These are phyloP conservation scores for Stemphylium lycopersici DNA, from an alignment of 2,329 filamentous ascomycete genomes.

Conservation along the genomic window DNA sequence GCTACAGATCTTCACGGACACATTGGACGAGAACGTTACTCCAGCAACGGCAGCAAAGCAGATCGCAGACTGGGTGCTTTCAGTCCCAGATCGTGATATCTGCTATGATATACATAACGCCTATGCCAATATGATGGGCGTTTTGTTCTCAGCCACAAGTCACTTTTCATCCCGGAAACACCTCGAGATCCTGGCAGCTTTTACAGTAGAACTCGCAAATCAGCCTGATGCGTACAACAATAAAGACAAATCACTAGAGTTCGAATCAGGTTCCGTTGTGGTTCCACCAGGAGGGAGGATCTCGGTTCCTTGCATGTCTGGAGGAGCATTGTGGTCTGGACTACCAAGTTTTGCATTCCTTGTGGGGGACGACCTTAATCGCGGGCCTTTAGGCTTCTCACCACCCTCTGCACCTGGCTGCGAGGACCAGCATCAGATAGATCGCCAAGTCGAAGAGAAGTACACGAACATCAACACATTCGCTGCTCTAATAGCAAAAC, in stretches of 20 bases:
- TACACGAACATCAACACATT: neutral
- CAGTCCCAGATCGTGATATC: neutral
- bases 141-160: neutral
- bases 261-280: neutral
- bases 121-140: neutral
- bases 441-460: neutral
- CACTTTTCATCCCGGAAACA: neutral
- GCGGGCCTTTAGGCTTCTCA: neutral
- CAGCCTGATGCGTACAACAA: neutral
- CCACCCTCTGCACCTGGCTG: neutral
- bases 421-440: neutral
- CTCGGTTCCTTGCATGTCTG: neutral
- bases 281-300: neutral
- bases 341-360: neutral
- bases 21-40: neutral
- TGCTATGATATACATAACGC: neutral
- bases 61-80: neutral
- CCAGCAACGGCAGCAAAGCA: neutral
- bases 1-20: neutral
- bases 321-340: neutral
- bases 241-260: neutral
- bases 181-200: neutral
- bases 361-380: neutral
- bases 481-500: neutral
- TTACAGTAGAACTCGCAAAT: neutral